These are phyloP conservation scores for Wallemia mellicola DNA, from an alignment of 1,284 basidiomycete species.

Conservation along the genomic window DNA sequence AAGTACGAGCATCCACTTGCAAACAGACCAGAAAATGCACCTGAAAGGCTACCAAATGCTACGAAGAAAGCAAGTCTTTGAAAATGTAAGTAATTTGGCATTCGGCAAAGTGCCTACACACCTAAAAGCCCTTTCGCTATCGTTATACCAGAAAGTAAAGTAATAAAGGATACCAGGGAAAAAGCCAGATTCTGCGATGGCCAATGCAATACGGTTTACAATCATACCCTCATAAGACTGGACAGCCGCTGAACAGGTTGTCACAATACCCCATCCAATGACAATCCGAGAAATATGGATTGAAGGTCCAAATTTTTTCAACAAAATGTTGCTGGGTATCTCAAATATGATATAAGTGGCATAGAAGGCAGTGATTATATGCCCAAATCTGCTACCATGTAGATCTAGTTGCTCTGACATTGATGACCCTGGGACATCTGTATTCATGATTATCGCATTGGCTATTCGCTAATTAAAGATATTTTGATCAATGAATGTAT, in stretches of 20 bases:
- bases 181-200: conserved; percentile 6
- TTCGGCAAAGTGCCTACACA: too few relatives aligned
- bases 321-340: conserved; percentile 2
- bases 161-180: conserved; percentile 1
- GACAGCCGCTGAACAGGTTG: conserved; percentile 5
- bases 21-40: not conserved
- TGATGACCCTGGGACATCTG: conserved; percentile 4
- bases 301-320: conserved; percentile 5
- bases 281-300: conserved; percentile 5
- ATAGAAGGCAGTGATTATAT: conserved; percentile 4
- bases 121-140: too few relatives aligned
- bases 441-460: conserved; percentile 6
- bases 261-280: conserved; percentile 6
- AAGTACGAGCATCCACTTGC: not conserved
- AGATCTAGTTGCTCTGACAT: conserved; percentile 5
- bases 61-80: not conserved
- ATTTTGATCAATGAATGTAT: too few relatives aligned
- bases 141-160: not conserved
- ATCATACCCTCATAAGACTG: conserved; percentile 5
- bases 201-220: conserved; percentile 4
- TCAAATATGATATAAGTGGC: conserved; percentile 3
- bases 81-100: too few relatives aligned
- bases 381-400: conserved; percentile 3
- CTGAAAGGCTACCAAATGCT: not conserved
- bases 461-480: too few relatives aligned